Percentiles rank a stretch among this genome's conserved stretches.
phyloP scores from a whole-genome alignment of 2,329 filamentous ascomycete species.

The Pseudogymnoascus sp. region DNA sequence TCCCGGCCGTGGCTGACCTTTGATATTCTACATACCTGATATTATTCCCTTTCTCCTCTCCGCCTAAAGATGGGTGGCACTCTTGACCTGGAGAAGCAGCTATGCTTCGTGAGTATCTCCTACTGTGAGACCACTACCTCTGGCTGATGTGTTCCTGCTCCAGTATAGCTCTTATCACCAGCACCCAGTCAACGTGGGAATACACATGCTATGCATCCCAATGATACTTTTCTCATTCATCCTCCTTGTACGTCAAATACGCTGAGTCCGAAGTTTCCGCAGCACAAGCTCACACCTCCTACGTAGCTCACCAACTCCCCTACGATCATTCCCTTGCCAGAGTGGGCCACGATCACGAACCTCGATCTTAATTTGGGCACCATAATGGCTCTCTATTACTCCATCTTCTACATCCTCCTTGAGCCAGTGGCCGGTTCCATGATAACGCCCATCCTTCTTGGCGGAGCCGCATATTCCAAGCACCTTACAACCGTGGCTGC shows the following conservation, averaged over 20 bases:
- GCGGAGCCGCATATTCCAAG: constrained; percentile 66
- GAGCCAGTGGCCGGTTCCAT: constrained; percentile 85
- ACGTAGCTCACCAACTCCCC: constrained; percentile 53
- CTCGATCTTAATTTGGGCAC: constrained; percentile 59
- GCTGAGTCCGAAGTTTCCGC: constrained; percentile 1
- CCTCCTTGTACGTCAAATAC: constrained; percentile 51
- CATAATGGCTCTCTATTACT: constrained; percentile 59
- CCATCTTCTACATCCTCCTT: constrained; percentile 77
- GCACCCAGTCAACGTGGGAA: constrained; percentile 66
- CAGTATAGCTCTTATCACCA: constrained; percentile 83
- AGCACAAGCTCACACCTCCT: constrained; percentile 19
- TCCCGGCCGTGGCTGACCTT: neutral
- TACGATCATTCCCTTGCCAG: constrained; percentile 55
- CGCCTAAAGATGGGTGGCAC: constrained; percentile 21
- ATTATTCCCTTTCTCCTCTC: neutral
- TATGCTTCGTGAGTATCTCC: constrained; percentile 63
- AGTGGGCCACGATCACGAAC: constrained; percentile 59
- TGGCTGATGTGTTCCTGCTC: constrained; percentile 15
- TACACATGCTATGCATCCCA: constrained; percentile 75
- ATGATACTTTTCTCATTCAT: constrained; percentile 64
- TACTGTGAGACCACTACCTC: neutral
- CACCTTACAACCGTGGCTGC: constrained; percentile 48
- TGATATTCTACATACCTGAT: constrained; percentile 1
- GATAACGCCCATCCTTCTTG: constrained; percentile 68
- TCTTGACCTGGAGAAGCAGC: constrained; percentile 72